phyloP scores from a whole-genome alignment of 768 basidiomycete species.

The Cantharellus anzutake region DNA sequence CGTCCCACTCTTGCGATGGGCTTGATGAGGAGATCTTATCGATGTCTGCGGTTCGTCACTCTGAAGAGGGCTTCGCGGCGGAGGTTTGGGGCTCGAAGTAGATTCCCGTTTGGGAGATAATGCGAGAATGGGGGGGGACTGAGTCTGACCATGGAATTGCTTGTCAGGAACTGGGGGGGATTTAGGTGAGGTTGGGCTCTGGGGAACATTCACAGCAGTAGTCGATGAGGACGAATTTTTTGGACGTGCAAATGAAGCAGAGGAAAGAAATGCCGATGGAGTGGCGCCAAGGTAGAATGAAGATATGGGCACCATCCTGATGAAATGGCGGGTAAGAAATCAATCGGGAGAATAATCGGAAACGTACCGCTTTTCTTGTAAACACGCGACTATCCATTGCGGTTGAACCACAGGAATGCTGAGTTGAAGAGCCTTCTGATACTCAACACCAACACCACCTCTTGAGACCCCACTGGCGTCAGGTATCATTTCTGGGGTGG shows the following conservation, averaged over 20 bases:
- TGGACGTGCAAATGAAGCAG: constrained; percentile 15
- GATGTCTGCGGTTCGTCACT: constrained; percentile 10
- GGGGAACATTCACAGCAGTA: constrained; percentile 1
- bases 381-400: constrained; percentile 85
- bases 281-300: constrained; percentile 59
- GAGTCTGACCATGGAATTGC: constrained; percentile 2
- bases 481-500: constrained; percentile 55
- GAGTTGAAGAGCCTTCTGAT: constrained; percentile 84
- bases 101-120: constrained; percentile 5
- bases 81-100: constrained; percentile 3
- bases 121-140: background rate
- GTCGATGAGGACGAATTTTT: background rate
- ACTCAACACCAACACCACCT: constrained; percentile 61
- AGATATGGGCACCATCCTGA: constrained; percentile 74
- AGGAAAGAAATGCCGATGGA: constrained; percentile 28
- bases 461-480: constrained; percentile 32
- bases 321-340: background rate
- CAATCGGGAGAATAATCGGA: background rate
- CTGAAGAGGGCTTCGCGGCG: background rate
- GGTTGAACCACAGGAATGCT: constrained; percentile 92
- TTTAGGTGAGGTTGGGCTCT: constrained; percentile 8
- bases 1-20: constrained; percentile 32
- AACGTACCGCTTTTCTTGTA: constrained; percentile 60
- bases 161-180: constrained; percentile 2
- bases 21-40: constrained; percentile 2